Conservation (phyloP, 768 basidiomycete species). For the Leucocoprinus sp. region DNA sequence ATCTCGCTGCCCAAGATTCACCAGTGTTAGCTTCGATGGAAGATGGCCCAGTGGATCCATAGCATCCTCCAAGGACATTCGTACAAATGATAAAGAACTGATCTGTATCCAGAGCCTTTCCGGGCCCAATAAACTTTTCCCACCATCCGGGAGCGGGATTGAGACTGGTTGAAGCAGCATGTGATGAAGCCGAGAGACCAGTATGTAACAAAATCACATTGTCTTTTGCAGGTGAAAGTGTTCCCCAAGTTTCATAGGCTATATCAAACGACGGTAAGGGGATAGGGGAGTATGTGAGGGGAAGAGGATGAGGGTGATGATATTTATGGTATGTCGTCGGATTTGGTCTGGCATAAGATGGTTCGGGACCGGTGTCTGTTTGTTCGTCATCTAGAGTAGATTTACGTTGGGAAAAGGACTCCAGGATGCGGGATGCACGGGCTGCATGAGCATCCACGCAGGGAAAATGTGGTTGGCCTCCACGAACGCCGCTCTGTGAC, state of each 20-base stretch:
- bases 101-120: conserved; percentile 88
- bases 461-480: conserved; percentile 39
- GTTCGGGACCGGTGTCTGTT: conserved; percentile 64
- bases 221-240: conserved; percentile 63
- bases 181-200: conserved; percentile 91
- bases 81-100: conserved; percentile 92
- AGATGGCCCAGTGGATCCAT: conserved; percentile 93
- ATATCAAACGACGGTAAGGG: conserved; percentile 69
- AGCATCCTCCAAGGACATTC: conserved; percentile 96
- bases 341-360: conserved; percentile 72
- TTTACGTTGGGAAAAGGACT: conserved; percentile 19
- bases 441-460: conserved; percentile 80
- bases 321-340: conserved; percentile 68
- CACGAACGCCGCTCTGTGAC: conserved; percentile 7
- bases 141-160: conserved; percentile 93
- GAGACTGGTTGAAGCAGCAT: conserved; percentile 72
- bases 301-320: conserved; percentile 52
- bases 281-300: conserved; percentile 43
- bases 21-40: conserved; percentile 65
- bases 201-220: conserved; percentile 96
- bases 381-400: conserved; percentile 14
- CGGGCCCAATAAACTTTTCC: conserved; percentile 97
- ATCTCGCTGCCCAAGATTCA: conserved; percentile 77
- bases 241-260: conserved; percentile 98
- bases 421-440: conserved; percentile 47